Base-by-base conservation (phyloP, 2,329 filamentous ascomycete genomes). In the Trichoderma sp. region DNA sequence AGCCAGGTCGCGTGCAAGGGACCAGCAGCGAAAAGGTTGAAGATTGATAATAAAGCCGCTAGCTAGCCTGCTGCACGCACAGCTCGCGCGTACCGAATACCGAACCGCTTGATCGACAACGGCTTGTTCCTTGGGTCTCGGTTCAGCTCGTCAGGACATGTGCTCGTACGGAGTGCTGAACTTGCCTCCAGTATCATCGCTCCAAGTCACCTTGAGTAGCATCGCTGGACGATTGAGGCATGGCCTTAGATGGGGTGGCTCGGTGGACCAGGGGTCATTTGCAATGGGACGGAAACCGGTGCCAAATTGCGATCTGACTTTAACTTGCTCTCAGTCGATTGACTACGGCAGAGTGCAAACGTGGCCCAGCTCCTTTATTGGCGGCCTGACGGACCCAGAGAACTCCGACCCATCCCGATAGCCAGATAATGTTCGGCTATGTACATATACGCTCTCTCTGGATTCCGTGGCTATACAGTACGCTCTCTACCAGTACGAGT, bases 1-100 rank as follows among this genome's bases (percentile, higher is more conserved):
- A 55, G 64, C 63, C 63, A 23, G 63, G 63, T 53, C 63, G 63
- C 63, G 63, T 36, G 47, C 63, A 67, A 39, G 32, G 34, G 28
- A 39, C 28, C 26, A 64, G 39, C 58, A 64, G 9, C 20, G 12
- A 32, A n/a, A 20, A 64, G 26, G 20, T 8, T 20, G 30, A 20
- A 50, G n/a, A n/a, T 34, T 26, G 47, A 34, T 39, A 39, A 32
- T 39, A 39, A 32, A 30, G 26, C 62, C 13, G 62, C 28, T 34
- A 63, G 61, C 36, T 23, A 43, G 39, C 39, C 17, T 47, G 43
- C n/a, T 20, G 43, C 43, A 15, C 43, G 43, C 43, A 20, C 43
- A 39, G 36, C 36, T 39, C 43, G 32, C 65, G 30, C 6, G 23
- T 30, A 20, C 12, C 20, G 43, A 50, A 50, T 34, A 11, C 65